Evolutionary conservation across 2,329 filamentous ascomycete genomes (phyloP).

Genomic region (Hawksworthiomyces lignivorus): DNA sequence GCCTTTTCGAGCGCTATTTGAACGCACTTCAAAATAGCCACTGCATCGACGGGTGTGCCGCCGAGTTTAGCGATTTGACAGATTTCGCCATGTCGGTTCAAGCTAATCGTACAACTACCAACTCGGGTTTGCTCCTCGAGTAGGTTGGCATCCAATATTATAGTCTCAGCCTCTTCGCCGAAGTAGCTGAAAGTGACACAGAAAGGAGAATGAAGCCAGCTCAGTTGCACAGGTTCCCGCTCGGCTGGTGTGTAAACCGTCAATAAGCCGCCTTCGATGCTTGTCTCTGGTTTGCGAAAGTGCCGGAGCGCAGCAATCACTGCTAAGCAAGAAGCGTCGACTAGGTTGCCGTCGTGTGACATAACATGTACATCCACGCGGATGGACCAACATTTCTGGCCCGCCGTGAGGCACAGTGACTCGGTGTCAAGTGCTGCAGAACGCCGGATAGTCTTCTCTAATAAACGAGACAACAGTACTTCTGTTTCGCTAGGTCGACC

Average conservation of each 20-base stretch:
- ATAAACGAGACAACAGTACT: constrained; percentile 73
- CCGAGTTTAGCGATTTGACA: constrained; percentile 89
- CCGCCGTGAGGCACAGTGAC: constrained; percentile 87
- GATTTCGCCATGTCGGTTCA: constrained; percentile 85
- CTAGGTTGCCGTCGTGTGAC: constrained; percentile 81
- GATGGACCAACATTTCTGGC: constrained; percentile 83
- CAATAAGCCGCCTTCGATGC: constrained; percentile 74
- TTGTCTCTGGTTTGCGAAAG: constrained; percentile 84
- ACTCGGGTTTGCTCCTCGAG: constrained; percentile 71
- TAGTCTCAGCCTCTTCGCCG: constrained; percentile 60
- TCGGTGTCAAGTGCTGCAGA: constrained; percentile 92
- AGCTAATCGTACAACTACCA: constrained; percentile 69
- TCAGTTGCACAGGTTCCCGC: constrained; percentile 81
- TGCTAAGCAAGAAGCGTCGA: constrained; percentile 79
- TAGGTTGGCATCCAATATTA: constrained; percentile 64
- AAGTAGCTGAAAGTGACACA: constrained; percentile 88
- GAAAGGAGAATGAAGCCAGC: constrained; percentile 85
- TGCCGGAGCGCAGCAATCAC: constrained; percentile 84
- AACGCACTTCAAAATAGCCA: constrained; percentile 68
- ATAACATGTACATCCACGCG: constrained; percentile 88
- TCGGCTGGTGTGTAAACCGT: constrained; percentile 80
- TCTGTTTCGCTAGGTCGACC: constrained; percentile 79
- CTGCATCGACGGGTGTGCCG: constrained; percentile 72
- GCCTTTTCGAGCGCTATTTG: constrained; percentile 69
- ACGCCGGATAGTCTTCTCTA: constrained; percentile 90